phyloP scores from a whole-genome alignment of 1,284 basidiomycete species.

The Ustanciosporium gigantosporum region DNA sequence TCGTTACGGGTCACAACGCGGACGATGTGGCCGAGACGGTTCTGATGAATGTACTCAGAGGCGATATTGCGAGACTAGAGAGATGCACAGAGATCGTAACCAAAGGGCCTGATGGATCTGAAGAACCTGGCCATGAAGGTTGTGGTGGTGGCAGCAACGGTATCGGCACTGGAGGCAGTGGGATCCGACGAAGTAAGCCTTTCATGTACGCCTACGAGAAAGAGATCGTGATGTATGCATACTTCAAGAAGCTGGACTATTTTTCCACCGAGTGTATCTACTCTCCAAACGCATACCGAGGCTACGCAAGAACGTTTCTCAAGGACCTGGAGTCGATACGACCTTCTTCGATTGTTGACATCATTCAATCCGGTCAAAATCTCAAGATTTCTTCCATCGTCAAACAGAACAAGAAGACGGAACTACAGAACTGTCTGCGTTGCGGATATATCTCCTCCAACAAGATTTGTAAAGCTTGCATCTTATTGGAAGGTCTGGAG shows the following conservation, averaged over 20 bases:
- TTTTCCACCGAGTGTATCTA: slow-evolving; percentile 99
- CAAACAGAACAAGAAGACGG: slow-evolving; percentile 44
- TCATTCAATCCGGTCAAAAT: slow-evolving; percentile 69
- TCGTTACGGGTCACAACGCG: slow-evolving; percentile 98
- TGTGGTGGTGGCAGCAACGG: slow-evolving; percentile 32
- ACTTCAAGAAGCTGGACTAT: slow-evolving; percentile 93
- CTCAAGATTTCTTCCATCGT: slow-evolving; percentile 40
- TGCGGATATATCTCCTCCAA: slow-evolving; percentile 60
- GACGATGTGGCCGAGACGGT: slow-evolving; percentile 99
- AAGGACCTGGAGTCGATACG: slow-evolving; percentile 93
- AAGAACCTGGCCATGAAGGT: slow-evolving; percentile 60
- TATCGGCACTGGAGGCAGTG: slow-evolving; percentile 69
- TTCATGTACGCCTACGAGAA: slow-evolving; percentile 99
- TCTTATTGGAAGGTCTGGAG: slow-evolving; percentile 58
- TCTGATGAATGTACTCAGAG: slow-evolving; percentile 98
- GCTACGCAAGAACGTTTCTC: slow-evolving; percentile 88
- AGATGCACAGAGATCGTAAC: slow-evolving; percentile 87
- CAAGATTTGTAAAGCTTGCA: slow-evolving; percentile 59
- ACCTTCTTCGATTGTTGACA: slow-evolving; percentile 93
- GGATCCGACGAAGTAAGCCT: slow-evolving; percentile 93
- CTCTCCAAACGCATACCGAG: slow-evolving; percentile 90
- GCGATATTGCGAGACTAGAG: slow-evolving; percentile 90
- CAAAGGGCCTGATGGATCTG: slow-evolving; percentile 41
- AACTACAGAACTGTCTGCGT: slow-evolving; percentile 50
- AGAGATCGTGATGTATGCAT: slow-evolving; percentile 99